Conservation (phyloP, 2,329 filamentous ascomycete species). For the Diaporthe ampelina region DNA sequence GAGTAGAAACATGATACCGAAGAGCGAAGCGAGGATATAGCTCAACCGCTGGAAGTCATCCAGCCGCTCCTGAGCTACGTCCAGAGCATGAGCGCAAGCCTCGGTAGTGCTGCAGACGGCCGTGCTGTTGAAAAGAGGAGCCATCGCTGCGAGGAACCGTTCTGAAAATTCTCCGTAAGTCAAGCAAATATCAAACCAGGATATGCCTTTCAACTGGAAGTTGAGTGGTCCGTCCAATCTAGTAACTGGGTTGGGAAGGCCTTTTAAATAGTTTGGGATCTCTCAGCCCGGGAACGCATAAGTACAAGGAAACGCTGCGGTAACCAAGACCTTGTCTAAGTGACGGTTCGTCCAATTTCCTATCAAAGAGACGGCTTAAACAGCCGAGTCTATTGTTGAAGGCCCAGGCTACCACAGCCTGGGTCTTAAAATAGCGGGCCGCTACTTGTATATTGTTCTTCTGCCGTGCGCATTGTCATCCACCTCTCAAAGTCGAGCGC, state of each 20-base stretch:
- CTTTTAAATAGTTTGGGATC: not conserved
- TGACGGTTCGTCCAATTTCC: not conserved
- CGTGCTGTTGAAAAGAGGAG: not conserved
- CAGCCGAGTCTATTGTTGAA: not conserved
- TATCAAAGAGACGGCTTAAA: not conserved
- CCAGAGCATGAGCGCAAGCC: not conserved
- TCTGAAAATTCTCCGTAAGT: not conserved
- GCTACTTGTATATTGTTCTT: not conserved
- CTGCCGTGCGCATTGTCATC: not conserved
- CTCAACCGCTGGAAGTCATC: not conserved
- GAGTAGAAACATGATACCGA: not conserved
- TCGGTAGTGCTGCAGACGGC: not conserved
- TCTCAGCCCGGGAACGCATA: not conserved
- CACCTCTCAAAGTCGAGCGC: not conserved
- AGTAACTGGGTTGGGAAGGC: not conserved
- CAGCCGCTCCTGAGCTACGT: not conserved
- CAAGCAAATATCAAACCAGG: not conserved
- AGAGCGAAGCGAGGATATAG: not conserved
- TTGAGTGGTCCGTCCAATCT: not conserved
- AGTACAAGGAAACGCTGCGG: not conserved
- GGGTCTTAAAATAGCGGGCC: not conserved
- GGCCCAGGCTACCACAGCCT: not conserved
- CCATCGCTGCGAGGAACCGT: not conserved
- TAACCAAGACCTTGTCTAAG: not conserved
- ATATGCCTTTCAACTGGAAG: not conserved